These are phyloP conservation scores for Dalbergia cultrata DNA, from an alignment of 306 rosid species.

Conservation along the genomic window DNA sequence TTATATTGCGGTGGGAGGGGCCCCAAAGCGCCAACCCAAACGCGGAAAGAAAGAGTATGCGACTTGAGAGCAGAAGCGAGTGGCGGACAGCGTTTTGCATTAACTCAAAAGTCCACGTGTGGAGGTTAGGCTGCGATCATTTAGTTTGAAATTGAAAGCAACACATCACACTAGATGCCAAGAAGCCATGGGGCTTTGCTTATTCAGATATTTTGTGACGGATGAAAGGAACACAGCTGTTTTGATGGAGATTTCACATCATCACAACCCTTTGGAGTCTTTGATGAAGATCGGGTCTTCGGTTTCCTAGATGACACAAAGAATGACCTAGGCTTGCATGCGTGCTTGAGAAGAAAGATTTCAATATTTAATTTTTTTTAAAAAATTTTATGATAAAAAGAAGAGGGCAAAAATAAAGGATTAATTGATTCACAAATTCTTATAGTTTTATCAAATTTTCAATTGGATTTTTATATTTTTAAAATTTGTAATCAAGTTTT, in stretches of 20 bases:
- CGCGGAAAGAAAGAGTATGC: conserved; percentile 16
- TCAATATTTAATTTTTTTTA: too few relatives aligned
- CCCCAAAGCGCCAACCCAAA: background rate
- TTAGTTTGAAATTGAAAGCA: background rate
- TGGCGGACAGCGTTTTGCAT: background rate
- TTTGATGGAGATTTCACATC: background rate
- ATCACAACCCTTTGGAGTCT: background rate
- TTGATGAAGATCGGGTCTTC: too few relatives aligned
- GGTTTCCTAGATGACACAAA: too few relatives aligned
- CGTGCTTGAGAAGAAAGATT: too few relatives aligned
- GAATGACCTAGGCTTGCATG: too few relatives aligned
- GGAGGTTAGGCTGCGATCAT: background rate
- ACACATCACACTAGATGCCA: background rate
- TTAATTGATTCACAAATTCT: too few relatives aligned
- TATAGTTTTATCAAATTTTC: too few relatives aligned
- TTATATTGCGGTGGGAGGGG: background rate
- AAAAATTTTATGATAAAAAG: too few relatives aligned
- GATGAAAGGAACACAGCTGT: background rate
- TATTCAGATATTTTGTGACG: too few relatives aligned
- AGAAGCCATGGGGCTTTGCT: background rate
- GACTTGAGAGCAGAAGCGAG: background rate
- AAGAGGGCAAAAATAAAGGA: too few relatives aligned
- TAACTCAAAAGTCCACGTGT: background rate
- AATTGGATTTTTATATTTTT: too few relatives aligned
- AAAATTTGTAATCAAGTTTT: too few relatives aligned